Evolutionary conservation across 352 stramenopile genomes (phyloP).

Genomic region (Phytopythium boreale): DNA sequence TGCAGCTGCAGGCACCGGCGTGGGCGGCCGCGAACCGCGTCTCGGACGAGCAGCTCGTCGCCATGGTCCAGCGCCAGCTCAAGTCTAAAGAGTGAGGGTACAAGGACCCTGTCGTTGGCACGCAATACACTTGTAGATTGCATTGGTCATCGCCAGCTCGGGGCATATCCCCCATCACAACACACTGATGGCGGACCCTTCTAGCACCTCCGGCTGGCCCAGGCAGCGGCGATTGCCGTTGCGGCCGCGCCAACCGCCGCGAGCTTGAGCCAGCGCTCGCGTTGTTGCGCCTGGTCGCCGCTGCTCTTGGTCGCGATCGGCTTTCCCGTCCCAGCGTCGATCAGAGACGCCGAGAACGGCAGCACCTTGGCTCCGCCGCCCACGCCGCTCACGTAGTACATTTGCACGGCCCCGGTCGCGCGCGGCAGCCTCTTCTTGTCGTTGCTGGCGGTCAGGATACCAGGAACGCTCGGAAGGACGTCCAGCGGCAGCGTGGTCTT

Average conservation of each 20-base stretch:
- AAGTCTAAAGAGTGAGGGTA: neutral
- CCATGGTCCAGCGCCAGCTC: constrained; percentile 43
- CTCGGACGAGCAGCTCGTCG: constrained; percentile 52
- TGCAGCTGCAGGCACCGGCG: constrained; percentile 42
- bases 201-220: neutral
- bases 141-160: neutral
- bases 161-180: too few relatives aligned
- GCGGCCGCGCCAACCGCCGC: neutral
- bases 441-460: constrained; percentile 14
- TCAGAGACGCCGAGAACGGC: constrained; percentile 30
- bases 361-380: constrained; percentile 46
- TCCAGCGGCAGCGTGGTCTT: constrained; percentile 29
- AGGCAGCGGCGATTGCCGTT: neutral
- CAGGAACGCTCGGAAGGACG: constrained; percentile 6
- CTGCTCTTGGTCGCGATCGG: constrained; percentile 9
- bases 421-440: constrained; percentile 12
- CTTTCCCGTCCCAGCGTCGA: constrained; percentile 43
- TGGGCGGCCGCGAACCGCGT: constrained; percentile 36
- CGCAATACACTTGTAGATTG: neutral
- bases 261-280: neutral
- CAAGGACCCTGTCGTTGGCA: neutral
- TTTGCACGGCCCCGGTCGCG: constrained; percentile 38
- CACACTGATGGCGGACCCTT: neutral
- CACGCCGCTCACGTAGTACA: constrained; percentile 68
- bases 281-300: constrained; percentile 1